phyloP scores from a whole-genome alignment of 78 protist genomes.

The Speleostelium caveatum region DNA sequence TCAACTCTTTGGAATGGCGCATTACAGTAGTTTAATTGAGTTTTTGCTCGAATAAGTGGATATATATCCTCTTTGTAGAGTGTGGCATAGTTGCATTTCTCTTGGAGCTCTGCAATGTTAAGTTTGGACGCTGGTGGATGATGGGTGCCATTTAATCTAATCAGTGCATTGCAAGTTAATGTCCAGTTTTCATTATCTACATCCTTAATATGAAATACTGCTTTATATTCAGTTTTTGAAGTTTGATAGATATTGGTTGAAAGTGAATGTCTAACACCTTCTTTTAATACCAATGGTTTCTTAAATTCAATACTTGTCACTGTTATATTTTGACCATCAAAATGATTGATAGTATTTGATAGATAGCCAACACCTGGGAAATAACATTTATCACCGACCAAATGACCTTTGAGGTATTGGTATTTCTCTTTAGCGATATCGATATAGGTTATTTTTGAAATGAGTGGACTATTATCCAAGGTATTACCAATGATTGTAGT shows the following conservation, averaged over 20 bases:
- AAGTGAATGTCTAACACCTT: slow-evolving; percentile 5
- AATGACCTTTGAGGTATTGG: slow-evolving; percentile 47
- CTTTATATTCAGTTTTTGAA: slow-evolving; percentile 18
- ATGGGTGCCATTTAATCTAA: not conserved
- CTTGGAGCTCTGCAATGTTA: not conserved
- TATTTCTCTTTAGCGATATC: not conserved
- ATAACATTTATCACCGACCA: slow-evolving; percentile 12
- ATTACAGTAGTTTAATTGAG: slow-evolving; percentile 13
- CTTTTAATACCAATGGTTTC: slow-evolving; percentile 1
- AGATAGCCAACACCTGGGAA: slow-evolving; percentile 40
- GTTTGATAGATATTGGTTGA: slow-evolving; percentile 14
- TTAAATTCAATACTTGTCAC: slow-evolving; percentile 5
- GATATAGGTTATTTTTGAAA: too few species aligned
- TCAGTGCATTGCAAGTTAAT: slow-evolving; percentile 14
- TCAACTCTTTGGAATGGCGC: slow-evolving; percentile 27
- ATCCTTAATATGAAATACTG: slow-evolving; percentile 24
- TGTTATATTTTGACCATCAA: not conserved
- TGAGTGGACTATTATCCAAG: too few species aligned
- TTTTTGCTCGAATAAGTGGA: not conserved
- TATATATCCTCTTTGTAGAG: slow-evolving; percentile 21
- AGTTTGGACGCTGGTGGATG: not conserved
- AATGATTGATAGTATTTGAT: too few species aligned
- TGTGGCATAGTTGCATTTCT: slow-evolving; percentile 16
- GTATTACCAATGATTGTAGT: slow-evolving; percentile 3
- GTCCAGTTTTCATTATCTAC: slow-evolving; percentile 25